phyloP scores from a whole-genome alignment of 257 asterid species.

The Ocimum tenuiflorum region DNA sequence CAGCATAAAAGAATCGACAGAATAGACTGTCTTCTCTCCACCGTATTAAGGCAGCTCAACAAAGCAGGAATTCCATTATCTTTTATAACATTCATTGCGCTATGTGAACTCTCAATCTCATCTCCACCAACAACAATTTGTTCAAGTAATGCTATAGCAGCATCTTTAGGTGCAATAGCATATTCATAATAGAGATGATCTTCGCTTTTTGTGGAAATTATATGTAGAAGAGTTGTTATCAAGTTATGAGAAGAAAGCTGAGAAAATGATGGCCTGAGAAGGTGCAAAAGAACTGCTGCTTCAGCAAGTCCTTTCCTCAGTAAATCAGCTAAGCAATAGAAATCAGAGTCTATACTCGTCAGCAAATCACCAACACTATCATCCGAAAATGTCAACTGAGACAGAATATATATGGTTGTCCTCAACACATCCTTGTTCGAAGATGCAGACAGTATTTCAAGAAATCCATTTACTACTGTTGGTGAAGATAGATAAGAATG shows the following conservation, averaged over 20 bases:
- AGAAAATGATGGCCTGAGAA: slow-evolving; percentile 56
- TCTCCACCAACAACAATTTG: slow-evolving; percentile 57
- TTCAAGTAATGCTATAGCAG: slow-evolving; percentile 59
- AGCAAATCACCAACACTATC: slow-evolving; percentile 48
- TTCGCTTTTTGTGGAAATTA: slow-evolving; percentile 46
- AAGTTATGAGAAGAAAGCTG: slow-evolving; percentile 51
- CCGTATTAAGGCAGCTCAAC: slow-evolving; percentile 49
- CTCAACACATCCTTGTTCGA: slow-evolving; percentile 53
- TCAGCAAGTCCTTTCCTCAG: slow-evolving; percentile 66
- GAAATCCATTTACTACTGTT: slow-evolving; percentile 52
- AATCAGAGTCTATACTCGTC: slow-evolving; percentile 58
- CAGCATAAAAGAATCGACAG: slow-evolving; percentile 54
- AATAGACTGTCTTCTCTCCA: slow-evolving; percentile 40
- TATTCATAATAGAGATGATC: slow-evolving; percentile 30
- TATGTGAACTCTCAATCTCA: slow-evolving; percentile 39
- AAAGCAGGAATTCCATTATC: slow-evolving; percentile 51
- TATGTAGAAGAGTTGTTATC: slow-evolving; percentile 34
- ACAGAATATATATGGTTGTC: slow-evolving; percentile 47
- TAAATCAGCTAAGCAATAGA: slow-evolving; percentile 56
- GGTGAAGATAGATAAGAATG: slow-evolving; percentile 63
- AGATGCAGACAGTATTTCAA: slow-evolving; percentile 68
- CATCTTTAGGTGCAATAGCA: slow-evolving; percentile 62
- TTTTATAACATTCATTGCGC: slow-evolving; percentile 35
- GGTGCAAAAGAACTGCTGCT: slow-evolving; percentile 50
- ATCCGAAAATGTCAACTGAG: slow-evolving; percentile 51